phyloP scores from a whole-genome alignment of 202 grass and related monocot genomes.

The Saccharum hybrid region DNA sequence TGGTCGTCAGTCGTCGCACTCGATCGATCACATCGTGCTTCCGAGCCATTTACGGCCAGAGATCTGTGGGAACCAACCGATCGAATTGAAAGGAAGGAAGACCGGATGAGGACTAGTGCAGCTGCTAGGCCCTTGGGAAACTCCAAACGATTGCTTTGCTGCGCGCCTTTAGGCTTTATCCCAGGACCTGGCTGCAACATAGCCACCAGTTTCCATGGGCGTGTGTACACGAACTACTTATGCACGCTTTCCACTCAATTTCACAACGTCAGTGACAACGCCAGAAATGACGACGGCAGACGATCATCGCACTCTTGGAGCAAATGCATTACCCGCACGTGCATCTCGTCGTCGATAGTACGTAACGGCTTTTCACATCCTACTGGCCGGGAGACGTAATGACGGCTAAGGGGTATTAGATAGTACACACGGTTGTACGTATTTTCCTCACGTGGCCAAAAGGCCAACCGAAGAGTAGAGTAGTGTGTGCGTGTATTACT shows the following conservation, averaged over 20 bases:
- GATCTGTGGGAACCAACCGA: neutral
- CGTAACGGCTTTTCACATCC: neutral
- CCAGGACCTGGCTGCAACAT: constrained; percentile 26
- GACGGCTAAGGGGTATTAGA: neutral
- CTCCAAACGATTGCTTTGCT: neutral
- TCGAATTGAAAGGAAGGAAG: neutral
- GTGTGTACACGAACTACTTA: neutral
- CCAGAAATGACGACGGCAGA: neutral
- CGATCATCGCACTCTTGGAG: neutral
- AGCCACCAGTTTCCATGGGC: neutral
- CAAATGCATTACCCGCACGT: neutral
- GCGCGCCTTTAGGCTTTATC: neutral
- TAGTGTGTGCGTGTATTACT: neutral
- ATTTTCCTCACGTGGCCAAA: constrained; percentile 14
- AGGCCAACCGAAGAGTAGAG: neutral
- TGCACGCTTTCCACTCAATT: neutral
- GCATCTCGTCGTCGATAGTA: neutral
- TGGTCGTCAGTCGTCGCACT: neutral
- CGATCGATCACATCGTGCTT: neutral
- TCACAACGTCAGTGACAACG: constrained; percentile 21
- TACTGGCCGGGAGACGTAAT: neutral
- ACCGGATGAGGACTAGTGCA: too few species aligned
- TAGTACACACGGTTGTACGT: neutral
- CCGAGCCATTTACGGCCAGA: too few species aligned
- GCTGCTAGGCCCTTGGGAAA: too few species aligned